phyloP scores from a whole-genome alignment of 345 rosid species.

The Populus alba region DNA sequence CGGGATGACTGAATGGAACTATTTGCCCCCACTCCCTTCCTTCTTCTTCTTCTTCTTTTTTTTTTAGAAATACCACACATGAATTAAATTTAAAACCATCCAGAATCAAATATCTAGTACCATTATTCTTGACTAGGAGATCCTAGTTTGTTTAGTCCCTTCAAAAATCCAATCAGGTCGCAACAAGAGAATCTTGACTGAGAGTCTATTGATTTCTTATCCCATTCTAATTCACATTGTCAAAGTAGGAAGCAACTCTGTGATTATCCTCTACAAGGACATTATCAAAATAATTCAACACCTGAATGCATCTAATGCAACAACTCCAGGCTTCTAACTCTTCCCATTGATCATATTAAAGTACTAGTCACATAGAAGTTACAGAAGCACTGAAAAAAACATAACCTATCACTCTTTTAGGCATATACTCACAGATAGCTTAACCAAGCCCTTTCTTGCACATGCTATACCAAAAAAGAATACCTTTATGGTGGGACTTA shows the following conservation, averaged over 20 bases:
- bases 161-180: background rate
- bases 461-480: background rate
- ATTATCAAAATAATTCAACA: background rate
- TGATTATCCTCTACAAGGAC: background rate
- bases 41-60: too few species aligned
- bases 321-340: background rate
- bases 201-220: background rate
- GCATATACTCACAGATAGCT: background rate
- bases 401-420: background rate
- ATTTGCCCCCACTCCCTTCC: background rate
- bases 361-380: background rate
- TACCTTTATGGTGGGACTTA: background rate
- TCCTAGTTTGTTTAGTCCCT: background rate
- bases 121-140: background rate
- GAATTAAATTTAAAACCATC: background rate
- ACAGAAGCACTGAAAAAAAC: background rate
- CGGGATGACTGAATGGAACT: background rate
- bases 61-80: background rate
- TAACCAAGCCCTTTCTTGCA: background rate
- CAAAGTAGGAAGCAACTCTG: background rate
- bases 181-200: background rate
- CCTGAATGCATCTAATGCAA: background rate
- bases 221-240: background rate
- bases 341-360: background rate
- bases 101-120: background rate